phyloP scores from a whole-genome alignment of 805 yeast species.

The Saccharomycopsis fodiens region DNA sequence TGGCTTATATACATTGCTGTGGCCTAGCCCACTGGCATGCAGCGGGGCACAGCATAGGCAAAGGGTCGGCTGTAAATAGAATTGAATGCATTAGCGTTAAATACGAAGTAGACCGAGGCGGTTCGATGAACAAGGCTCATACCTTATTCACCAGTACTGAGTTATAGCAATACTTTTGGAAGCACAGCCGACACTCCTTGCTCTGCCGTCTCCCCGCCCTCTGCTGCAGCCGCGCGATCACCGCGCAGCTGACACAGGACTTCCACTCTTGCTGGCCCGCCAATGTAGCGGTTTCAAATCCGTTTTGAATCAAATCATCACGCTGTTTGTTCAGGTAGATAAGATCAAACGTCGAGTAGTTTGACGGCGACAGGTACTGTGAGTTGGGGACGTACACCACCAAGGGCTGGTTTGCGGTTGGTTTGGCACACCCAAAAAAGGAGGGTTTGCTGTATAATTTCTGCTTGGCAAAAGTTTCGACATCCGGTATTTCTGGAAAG shows the following conservation, averaged over 20 bases:
- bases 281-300: slow-evolving; percentile 60
- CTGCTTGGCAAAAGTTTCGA: slow-evolving; percentile 45
- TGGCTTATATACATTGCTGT: no score
- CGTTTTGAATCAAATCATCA: slow-evolving; percentile 57
- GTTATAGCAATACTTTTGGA: slow-evolving; percentile 69
- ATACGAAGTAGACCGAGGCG: no score
- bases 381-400: slow-evolving; percentile 72
- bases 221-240: slow-evolving; percentile 71
- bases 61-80: background rate
- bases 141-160: no score
- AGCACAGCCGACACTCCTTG: slow-evolving; percentile 66
- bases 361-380: slow-evolving; percentile 56
- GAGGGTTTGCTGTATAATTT: slow-evolving; percentile 64
- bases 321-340: slow-evolving; percentile 52
- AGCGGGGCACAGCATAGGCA: no score
- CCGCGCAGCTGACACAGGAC: slow-evolving; percentile 76
- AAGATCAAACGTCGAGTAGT: slow-evolving; percentile 68
- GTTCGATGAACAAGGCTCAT: no score
- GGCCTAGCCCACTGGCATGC: no score
- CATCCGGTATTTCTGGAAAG: slow-evolving; percentile 80
- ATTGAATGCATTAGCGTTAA: background rate
- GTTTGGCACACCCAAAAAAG: slow-evolving; percentile 63
- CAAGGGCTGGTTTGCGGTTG: slow-evolving; percentile 56
- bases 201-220: slow-evolving; percentile 50
- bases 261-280: slow-evolving; percentile 64